Evolutionary conservation across 2,329 filamentous ascomycete species (phyloP).

Genomic region (Fusarium graminum): DNA sequence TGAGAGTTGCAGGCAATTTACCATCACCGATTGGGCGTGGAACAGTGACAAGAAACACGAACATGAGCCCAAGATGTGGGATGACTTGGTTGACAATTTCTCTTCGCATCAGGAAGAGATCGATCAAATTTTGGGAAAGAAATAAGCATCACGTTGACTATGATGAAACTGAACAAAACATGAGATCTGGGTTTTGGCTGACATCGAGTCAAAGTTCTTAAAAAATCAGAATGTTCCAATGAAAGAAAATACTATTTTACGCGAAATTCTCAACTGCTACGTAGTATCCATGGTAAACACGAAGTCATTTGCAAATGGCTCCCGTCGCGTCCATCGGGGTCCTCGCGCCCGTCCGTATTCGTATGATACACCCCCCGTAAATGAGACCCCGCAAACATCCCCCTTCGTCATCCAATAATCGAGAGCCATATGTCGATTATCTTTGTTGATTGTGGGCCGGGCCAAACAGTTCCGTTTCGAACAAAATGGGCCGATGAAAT

Average conservation of each 20-base stretch:
- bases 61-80: slow-evolving; percentile 48
- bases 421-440: not conserved
- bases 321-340: not conserved
- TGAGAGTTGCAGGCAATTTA: slow-evolving; percentile 45
- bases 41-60: slow-evolving; percentile 47
- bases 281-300: too few relatives aligned
- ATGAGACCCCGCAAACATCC: not conserved
- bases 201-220: not conserved
- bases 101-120: slow-evolving; percentile 42
- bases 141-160: not conserved
- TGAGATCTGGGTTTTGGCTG: not conserved
- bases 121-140: slow-evolving; percentile 32
- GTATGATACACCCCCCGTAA: not conserved
- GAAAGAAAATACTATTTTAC: too few relatives aligned
- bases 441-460: slow-evolving; percentile 35
- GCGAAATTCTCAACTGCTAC: too few relatives aligned
- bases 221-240: not conserved
- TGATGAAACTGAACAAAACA: not conserved
- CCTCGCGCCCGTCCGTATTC: slow-evolving; percentile 25
- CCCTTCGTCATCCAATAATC: not conserved
- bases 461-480: slow-evolving; percentile 29
- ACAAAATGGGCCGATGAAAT: slow-evolving; percentile 36
- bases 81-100: slow-evolving; percentile 45
- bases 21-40: slow-evolving; percentile 46
- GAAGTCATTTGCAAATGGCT: too few relatives aligned